Percentiles rank a stretch among this genome's conserved stretches.
Conservation (phyloP, 2,329 filamentous ascomycete genomes). For the Colletotrichum horii region DNA sequence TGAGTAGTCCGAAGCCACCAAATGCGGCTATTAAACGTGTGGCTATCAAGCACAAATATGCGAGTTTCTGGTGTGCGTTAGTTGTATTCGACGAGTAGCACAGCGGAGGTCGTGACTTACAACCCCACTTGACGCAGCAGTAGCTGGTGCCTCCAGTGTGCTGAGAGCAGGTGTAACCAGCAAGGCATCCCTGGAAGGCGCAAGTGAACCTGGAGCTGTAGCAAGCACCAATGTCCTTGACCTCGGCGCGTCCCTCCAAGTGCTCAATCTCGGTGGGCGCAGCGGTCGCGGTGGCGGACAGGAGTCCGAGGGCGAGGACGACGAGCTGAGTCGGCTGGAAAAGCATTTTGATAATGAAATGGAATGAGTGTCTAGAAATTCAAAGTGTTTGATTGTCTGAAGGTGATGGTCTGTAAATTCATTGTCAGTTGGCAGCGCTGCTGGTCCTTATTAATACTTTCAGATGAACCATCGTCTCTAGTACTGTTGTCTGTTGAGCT, state of each 20-base stretch:
- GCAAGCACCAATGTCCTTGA: neutral
- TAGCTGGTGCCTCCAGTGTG: neutral
- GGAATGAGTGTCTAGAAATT: neutral
- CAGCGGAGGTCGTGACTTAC: conserved; percentile 22
- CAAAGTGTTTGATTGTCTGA: neutral
- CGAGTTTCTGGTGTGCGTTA: neutral
- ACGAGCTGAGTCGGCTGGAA: neutral
- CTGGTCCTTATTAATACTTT: neutral
- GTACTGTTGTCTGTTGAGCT: neutral
- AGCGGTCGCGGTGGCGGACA: neutral
- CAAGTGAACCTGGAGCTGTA: neutral
- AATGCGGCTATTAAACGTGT: neutral
- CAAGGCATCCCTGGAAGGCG: neutral
- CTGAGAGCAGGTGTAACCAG: neutral
- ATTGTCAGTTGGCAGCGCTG: rapidly evolving
- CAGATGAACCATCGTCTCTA: neutral
- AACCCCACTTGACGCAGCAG: conserved; percentile 3
- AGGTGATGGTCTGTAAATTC: rapidly evolving
- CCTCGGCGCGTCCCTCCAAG: neutral
- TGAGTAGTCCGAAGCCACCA: neutral
- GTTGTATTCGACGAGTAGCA: neutral
- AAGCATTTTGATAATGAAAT: neutral
- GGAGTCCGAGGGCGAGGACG: neutral
- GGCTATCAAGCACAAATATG: neutral
- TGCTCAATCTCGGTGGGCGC: neutral